phyloP scores from a whole-genome alignment of 2,329 filamentous ascomycete genomes.

The Calonectria pteridis region DNA sequence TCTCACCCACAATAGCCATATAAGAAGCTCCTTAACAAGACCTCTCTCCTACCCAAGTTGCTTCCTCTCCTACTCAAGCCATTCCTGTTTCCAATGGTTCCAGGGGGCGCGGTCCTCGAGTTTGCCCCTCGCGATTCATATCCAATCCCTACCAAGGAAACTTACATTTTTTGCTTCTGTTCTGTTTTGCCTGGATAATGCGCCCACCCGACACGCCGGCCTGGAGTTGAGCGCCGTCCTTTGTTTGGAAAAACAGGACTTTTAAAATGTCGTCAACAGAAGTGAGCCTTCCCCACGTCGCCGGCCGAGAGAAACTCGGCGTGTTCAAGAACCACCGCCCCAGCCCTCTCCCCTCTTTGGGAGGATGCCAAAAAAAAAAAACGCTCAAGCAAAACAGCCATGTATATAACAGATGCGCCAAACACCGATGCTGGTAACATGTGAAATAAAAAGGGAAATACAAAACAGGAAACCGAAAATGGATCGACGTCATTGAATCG shows the following conservation, averaged over 20 bases:
- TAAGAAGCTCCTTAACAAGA: neutral
- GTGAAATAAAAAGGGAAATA: slow-evolving; percentile 43
- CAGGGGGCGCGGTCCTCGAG: neutral
- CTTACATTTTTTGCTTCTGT: slow-evolving; percentile 32
- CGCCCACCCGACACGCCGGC: slow-evolving; percentile 27
- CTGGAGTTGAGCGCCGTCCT: slow-evolving; percentile 24
- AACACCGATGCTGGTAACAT: slow-evolving; percentile 40
- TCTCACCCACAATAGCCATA: neutral
- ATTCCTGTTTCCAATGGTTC: neutral
- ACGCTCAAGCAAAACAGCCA: slow-evolving; percentile 22
- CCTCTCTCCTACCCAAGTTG: neutral
- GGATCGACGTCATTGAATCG: slow-evolving; percentile 41
- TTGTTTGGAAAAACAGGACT: slow-evolving; percentile 26
- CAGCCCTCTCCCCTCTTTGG: slow-evolving; percentile 23
- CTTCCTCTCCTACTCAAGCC: neutral
- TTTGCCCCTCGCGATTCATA: slow-evolving; percentile 21
- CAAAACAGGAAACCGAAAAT: slow-evolving; percentile 32
- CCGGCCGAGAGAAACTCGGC: slow-evolving; percentile 24
- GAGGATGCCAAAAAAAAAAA: slow-evolving; percentile 29
- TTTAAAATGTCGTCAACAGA: slow-evolving; percentile 23
- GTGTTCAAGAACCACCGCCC: slow-evolving; percentile 15
- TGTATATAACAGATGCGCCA: slow-evolving; percentile 39
- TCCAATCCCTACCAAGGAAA: slow-evolving; percentile 30
- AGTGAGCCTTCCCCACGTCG: slow-evolving; percentile 12
- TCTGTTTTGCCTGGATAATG: slow-evolving; percentile 34